Evolutionary conservation across 352 stramenopile species (phyloP).

Genomic region (Globisporangium okanoganense): DNA sequence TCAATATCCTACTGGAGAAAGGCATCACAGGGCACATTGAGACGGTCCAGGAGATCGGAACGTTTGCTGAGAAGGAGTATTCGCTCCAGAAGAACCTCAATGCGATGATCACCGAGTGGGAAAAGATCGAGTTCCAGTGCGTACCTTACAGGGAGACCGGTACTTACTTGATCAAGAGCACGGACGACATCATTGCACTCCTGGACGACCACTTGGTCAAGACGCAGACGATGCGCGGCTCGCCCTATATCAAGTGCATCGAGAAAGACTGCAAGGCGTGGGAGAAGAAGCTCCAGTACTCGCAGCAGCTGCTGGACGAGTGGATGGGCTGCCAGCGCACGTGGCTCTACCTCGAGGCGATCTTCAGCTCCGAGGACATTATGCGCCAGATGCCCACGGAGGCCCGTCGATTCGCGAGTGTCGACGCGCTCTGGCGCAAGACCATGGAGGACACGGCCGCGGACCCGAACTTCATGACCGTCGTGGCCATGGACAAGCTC

Average conservation of each 20-base stretch:
- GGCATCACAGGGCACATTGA: constrained; percentile 88
- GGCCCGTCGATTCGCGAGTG: constrained; percentile 82
- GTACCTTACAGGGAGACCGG: constrained; percentile 91
- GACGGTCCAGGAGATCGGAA: constrained; percentile 85
- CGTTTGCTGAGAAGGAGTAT: constrained; percentile 95
- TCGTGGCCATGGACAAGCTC: constrained; percentile 88
- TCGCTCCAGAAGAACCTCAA: constrained; percentile 91
- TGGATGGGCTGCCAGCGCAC: constrained; percentile 93
- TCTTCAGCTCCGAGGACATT: constrained; percentile 95
- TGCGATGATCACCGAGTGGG: constrained; percentile 94
- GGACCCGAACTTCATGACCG: constrained; percentile 88
- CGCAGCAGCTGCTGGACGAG: constrained; percentile 91
- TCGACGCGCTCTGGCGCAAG: constrained; percentile 90
- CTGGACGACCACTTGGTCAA: constrained; percentile 95
- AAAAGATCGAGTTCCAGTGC: constrained; percentile 91
- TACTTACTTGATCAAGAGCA: constrained; percentile 85
- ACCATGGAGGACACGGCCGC: constrained; percentile 90
- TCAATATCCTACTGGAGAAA: constrained; percentile 76
- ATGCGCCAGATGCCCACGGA: constrained; percentile 95
- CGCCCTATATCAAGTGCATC: constrained; percentile 93
- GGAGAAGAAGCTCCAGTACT: constrained; percentile 88
- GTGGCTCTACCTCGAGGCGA: constrained; percentile 95
- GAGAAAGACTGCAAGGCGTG: constrained; percentile 89
- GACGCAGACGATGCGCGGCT: constrained; percentile 94
- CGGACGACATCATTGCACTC: constrained; percentile 90